Base-by-base conservation (phyloP, 2,329 filamentous ascomycete genomes). In the Chaetomium strumarium region DNA sequence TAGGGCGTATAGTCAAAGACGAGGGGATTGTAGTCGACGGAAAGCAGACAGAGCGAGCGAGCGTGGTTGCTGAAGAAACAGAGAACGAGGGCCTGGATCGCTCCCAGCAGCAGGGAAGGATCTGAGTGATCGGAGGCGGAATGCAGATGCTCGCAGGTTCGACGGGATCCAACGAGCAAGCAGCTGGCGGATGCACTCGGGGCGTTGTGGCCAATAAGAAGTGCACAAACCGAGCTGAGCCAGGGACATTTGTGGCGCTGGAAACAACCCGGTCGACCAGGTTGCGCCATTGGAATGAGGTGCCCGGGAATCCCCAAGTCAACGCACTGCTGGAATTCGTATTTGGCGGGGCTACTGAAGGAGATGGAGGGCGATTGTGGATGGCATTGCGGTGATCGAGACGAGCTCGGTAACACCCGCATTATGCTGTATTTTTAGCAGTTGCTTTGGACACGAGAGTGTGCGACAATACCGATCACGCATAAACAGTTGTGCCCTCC, bases 11-110 rank as follows among this genome's bases (percentile, higher is more conserved):
- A 37, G 19, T 12, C 16, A 31, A 24, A 39, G 11, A 37, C 14
- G 37, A 16, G n/a, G 31, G 33, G 20, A 14, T 37, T 16, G 34
- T 8, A 31, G 44, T 24, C 11, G 39, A 47, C 16, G 42, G 34
- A 41, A 41, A 51, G 38, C 29, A 51, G 33, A 49, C 20, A 39
- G 59, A 59, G 40, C 47, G 58, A 58, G 51, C 56, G 56, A 58
- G 49, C 29, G 56, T 58, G 54, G 55, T 62, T 58, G 57, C 56
- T 55, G 48, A 60, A 60, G 55, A 46, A 62, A 60, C 60, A 58
- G 41, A 50, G 46, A 48, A 54, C 50, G 51, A 56, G 49, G 47
- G 51, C 30, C n/a, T n/a, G 34, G 37, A n/a, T 42, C 41, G 17
- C 36, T 44, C 37, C 24, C 24, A 5, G 17, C n/a, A 33, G 31